phyloP scores from a whole-genome alignment of 2,329 filamentous ascomycete genomes.

The Trichoderma sp. region DNA sequence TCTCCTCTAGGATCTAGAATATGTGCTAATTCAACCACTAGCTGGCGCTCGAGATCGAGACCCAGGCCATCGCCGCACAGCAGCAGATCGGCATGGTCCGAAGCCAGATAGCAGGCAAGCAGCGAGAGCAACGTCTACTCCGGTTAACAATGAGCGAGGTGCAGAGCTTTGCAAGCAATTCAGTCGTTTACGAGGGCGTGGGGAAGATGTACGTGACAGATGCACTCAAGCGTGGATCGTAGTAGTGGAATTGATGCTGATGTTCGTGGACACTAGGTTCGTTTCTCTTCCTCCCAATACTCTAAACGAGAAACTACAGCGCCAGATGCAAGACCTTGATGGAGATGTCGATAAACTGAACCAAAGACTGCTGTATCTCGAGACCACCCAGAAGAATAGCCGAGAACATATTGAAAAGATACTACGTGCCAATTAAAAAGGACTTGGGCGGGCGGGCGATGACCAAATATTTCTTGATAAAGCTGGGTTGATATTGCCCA shows the following conservation, averaged over 20 bases:
- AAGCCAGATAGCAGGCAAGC: conserved; percentile 81
- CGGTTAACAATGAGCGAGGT: conserved; percentile 87
- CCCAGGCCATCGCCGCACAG: conserved; percentile 83
- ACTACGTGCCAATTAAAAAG: conserved; percentile 52
- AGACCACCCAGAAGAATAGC: conserved; percentile 95
- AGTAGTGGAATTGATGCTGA: conserved; percentile 19
- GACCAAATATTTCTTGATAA: background rate
- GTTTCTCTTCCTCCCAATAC: conserved; percentile 73
- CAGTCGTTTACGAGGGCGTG: conserved; percentile 89
- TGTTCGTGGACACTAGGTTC: conserved; percentile 66
- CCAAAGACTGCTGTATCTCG: conserved; percentile 89
- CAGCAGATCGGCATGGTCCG: conserved; percentile 89
- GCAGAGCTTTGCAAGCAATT: conserved; percentile 71
- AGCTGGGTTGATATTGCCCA: background rate
- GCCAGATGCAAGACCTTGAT: conserved; percentile 75
- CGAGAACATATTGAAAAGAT: conserved; percentile 89
- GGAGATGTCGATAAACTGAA: conserved; percentile 78
- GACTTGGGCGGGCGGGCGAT: background rate
- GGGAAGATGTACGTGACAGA: conserved; percentile 81
- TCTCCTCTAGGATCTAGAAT: background rate
- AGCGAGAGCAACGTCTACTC: conserved; percentile 84
- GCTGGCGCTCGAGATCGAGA: conserved; percentile 93
- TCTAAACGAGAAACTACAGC: conserved; percentile 74
- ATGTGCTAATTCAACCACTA: conserved; percentile 42
- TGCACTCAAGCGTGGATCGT: background rate